A percentile compares a stretch with the other conserved stretches of the same genome.
Evolutionary conservation across 306 rosid species (phyloP).

Genomic region (Sicyos baderoa): DNA sequence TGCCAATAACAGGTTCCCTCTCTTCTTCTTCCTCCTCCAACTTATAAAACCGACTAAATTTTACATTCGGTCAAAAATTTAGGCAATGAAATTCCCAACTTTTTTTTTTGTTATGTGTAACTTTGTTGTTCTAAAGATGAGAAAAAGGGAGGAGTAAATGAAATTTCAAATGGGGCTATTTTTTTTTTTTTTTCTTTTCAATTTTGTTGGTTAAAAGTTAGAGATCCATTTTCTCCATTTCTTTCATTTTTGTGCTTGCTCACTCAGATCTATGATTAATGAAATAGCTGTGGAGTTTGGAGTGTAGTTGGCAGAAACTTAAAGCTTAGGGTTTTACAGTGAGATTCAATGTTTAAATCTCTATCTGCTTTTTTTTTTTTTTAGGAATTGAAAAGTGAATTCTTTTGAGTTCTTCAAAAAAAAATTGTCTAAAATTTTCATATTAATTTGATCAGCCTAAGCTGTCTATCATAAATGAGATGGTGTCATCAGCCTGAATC

Average conservation of each 20-base stretch:
- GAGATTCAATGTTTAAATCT: not conserved
- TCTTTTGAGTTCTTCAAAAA: constrained; percentile 7
- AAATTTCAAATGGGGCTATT: no score
- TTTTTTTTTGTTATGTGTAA: not conserved
- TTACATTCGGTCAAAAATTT: no score
- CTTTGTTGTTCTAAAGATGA: not conserved
- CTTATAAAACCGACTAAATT: not conserved
- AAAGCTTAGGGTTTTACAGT: constrained; percentile 13
- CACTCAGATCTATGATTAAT: constrained; percentile 5
- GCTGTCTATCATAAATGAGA: no score
- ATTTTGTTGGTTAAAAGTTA: not conserved
- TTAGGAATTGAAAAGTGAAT: not conserved
- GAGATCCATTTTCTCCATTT: not conserved
- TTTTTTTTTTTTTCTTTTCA: not conserved
- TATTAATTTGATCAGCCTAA: no score
- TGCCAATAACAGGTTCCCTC: constrained; percentile 65
- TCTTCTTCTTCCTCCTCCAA: not conserved
- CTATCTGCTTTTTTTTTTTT: not conserved
- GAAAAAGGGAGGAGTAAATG: not conserved
- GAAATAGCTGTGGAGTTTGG: not conserved
- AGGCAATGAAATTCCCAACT: no score
- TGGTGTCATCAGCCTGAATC: constrained; percentile 7
- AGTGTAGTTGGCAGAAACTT: constrained; percentile 6
- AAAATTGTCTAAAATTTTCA: no score
- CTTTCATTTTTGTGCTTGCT: not conserved